Evolutionary conservation across 1,284 basidiomycete genomes (phyloP).

Genomic region (Rugosomyces carneus): DNA sequence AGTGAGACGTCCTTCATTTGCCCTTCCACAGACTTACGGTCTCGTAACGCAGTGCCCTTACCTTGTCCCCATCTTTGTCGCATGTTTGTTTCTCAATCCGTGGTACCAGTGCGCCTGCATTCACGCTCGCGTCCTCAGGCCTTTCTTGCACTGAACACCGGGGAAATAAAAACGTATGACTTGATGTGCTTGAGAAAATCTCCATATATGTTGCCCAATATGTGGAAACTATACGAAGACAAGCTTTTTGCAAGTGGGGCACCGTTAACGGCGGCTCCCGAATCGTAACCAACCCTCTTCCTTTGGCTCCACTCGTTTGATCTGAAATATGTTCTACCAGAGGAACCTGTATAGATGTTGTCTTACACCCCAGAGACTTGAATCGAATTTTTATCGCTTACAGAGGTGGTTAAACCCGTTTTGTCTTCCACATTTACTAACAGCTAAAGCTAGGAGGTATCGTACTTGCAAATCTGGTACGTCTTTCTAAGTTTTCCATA

Average conservation of each 20-base stretch:
- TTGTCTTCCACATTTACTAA: neutral
- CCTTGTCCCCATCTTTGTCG: constrained; percentile 67
- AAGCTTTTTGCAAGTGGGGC: constrained; percentile 55
- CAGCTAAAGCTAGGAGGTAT: constrained; percentile 55
- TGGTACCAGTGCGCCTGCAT: neutral
- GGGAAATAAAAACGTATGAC: constrained; percentile 66
- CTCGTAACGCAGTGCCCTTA: constrained; percentile 18
- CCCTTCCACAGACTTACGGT: neutral
- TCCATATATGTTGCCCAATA: constrained; percentile 60
- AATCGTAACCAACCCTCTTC: constrained; percentile 33
- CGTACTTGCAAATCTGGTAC: constrained; percentile 66
- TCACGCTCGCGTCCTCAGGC: constrained; percentile 33
- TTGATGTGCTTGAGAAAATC: constrained; percentile 60
- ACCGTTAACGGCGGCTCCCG: constrained; percentile 31
- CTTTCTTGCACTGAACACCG: constrained; percentile 53
- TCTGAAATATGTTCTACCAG: constrained; percentile 25
- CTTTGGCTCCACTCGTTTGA: neutral
- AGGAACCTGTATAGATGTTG: constrained; percentile 48
- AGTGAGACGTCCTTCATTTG: constrained; percentile 22
- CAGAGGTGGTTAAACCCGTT: constrained; percentile 44
- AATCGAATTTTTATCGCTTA: constrained; percentile 81
- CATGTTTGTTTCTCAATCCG: constrained; percentile 49
- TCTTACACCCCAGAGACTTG: constrained; percentile 76
- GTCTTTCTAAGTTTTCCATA: constrained; percentile 14
- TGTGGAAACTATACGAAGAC: constrained; percentile 74